phyloP scores from a whole-genome alignment of 257 asterid genomes.

The Solanum clarkiae region DNA sequence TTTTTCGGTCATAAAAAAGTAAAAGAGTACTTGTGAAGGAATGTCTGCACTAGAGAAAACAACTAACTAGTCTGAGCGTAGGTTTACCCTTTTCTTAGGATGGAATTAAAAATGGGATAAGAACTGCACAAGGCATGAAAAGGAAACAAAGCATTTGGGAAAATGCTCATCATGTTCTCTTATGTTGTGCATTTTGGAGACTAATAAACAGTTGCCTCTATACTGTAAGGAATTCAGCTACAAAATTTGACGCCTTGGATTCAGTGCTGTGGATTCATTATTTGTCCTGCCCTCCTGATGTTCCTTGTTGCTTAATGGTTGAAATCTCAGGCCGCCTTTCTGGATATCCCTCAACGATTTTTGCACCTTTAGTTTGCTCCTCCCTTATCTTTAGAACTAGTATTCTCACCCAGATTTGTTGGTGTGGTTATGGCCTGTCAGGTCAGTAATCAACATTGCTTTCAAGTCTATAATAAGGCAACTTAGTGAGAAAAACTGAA shows the following conservation, averaged over 20 bases:
- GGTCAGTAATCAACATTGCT: not conserved
- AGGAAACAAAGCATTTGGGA: not conserved
- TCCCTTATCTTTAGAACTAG: not conserved
- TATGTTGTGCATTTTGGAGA: not conserved
- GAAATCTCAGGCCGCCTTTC: not conserved
- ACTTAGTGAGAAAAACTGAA: not conserved
- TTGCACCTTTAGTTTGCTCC: not conserved
- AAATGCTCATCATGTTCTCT: not conserved
- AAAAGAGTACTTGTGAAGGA: not conserved
- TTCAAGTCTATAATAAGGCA: not conserved
- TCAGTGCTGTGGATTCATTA: not conserved
- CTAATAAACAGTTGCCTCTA: not conserved
- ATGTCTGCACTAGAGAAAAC: not conserved
- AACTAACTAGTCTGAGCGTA: not conserved
- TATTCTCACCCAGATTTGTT: not conserved
- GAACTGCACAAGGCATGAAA: not conserved
- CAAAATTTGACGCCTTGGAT: not conserved
- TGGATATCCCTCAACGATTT: not conserved
- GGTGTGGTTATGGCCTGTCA: not conserved
- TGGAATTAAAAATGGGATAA: not conserved
- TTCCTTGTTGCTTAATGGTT: not conserved
- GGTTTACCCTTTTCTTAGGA: not conserved
- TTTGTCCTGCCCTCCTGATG: not conserved
- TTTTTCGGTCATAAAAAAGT: not conserved
- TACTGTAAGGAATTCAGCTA: not conserved